Evolutionary conservation across 2,329 filamentous ascomycete species (phyloP), one percentile per base, ranked within the genome.

Genomic region (Pezicula rhizophila): DNA sequence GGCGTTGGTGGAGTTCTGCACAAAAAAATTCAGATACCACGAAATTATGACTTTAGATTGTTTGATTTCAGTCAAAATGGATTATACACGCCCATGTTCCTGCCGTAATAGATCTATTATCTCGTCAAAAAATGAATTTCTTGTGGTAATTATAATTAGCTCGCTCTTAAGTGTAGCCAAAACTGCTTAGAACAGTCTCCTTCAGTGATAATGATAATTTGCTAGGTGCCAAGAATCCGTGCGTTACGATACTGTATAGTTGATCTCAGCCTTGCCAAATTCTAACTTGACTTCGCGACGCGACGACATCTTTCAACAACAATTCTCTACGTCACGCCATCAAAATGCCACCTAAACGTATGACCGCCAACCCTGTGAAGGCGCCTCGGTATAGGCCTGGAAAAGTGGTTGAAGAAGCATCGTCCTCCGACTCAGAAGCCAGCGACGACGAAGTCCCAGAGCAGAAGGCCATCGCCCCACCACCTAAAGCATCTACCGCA

Each of bases 301-400:
- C 28, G 33, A 34, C 34, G 17, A 33, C 25, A 45, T 28, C 3
- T 40, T 40, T 7, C 25, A 42, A 28, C 15, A 26, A 26, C 18
- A 14, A 15, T 20, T 25, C 25, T 38, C 14, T 38, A 46, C 28
- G 31, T 31, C 18, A 31, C 45, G 33, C 48, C 25, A 23, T 18
- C 48, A 61, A 52, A 40, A 78, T 80, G 77, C 84, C 87, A 53
- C 81, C 84, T 11, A 90, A 88, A 66, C 87, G 88, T 62, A 96
- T 97, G 88, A 97, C 92, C 54, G 90, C 91, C 54, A 96, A 96
- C 64, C 90, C 89, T 3, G 71, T 85, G 50, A 84, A 83, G 65
- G 87, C 89, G 20, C 80, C 84, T 57, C 87, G 93, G 49, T 87
- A 96, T 62, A 84, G 90, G 50, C 85, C 92, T 14, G 92, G 93